Percentiles rank a stretch among this genome's conserved stretches.
Conservation (phyloP, 257 asterid species). For the Solanum etuberosum region DNA sequence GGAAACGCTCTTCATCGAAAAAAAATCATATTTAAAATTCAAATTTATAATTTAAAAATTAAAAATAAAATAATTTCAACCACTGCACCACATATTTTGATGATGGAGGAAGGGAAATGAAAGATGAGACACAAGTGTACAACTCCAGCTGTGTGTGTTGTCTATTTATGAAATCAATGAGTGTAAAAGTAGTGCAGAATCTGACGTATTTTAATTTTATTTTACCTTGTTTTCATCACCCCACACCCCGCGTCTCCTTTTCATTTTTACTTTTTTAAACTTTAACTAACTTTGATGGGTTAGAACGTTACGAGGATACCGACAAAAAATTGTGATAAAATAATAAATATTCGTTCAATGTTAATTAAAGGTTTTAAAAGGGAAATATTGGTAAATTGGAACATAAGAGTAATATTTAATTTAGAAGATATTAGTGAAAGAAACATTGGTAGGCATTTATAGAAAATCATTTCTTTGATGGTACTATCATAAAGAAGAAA, state of each 20-base stretch:
- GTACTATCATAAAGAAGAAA: neutral
- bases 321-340: no score
- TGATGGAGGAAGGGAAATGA: constrained; percentile 26
- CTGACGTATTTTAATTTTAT: neutral
- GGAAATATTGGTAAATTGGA: neutral
- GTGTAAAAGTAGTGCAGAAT: neutral
- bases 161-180: neutral
- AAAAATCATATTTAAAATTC: no score
- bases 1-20: fast-evolving
- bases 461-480: neutral
- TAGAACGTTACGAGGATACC: neutral
- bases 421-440: neutral
- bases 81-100: fast-evolving
- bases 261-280: neutral
- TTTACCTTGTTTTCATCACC: constrained; percentile 28
- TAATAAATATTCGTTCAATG: no score
- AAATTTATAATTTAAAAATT: no score
- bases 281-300: neutral
- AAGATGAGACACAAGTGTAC: constrained; percentile 10
- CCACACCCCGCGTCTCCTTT: neutral
- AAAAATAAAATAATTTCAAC: no score
- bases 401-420: neutral
- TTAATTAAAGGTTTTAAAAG: no score
- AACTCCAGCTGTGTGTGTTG: constrained; percentile 32
- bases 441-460: neutral